A percentile compares a stretch with the other conserved stretches of the same genome.
Conservation (phyloP, 768 basidiomycete species). For the Lactifluus rugatus region DNA sequence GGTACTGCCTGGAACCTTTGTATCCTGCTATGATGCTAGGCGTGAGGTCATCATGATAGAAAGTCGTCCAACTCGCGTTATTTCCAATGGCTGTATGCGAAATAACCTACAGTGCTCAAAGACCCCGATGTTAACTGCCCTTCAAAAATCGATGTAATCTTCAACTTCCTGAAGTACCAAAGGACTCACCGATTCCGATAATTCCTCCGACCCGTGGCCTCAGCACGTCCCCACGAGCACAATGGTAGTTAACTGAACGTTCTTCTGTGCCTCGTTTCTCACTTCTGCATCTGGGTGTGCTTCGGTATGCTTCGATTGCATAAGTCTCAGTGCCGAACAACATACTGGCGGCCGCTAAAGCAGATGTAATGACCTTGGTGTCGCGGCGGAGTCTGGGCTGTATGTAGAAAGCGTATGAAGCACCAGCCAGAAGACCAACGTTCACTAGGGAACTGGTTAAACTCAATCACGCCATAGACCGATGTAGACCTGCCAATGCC, state of each 20-base stretch:
- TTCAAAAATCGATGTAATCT: background rate
- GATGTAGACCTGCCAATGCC: constrained; percentile 44
- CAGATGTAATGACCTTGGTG: constrained; percentile 40
- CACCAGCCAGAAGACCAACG: constrained; percentile 53
- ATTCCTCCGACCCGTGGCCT: constrained; percentile 55
- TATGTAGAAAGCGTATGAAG: constrained; percentile 55
- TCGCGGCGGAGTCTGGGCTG: constrained; percentile 52
- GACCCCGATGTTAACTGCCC: constrained; percentile 55
- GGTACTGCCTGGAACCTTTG: background rate
- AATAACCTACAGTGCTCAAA: constrained; percentile 53
- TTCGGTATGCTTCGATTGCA: constrained; percentile 47
- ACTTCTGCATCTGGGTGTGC: constrained; percentile 50
- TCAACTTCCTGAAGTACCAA: background rate
- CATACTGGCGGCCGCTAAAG: constrained; percentile 44
- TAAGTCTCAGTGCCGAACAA: constrained; percentile 57
- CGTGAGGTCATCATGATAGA: constrained; percentile 24
- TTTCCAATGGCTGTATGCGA: constrained; percentile 56
- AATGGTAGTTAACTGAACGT: constrained; percentile 42
- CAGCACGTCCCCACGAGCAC: constrained; percentile 45
- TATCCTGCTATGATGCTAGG: background rate
- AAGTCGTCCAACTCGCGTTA: constrained; percentile 48
- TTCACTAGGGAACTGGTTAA: constrained; percentile 40
- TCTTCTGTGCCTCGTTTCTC: constrained; percentile 38
- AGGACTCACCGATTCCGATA: constrained; percentile 44
- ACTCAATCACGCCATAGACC: background rate